phyloP scores from a whole-genome alignment of 208 protist genomes.

The Novymonas esmeraldas region DNA sequence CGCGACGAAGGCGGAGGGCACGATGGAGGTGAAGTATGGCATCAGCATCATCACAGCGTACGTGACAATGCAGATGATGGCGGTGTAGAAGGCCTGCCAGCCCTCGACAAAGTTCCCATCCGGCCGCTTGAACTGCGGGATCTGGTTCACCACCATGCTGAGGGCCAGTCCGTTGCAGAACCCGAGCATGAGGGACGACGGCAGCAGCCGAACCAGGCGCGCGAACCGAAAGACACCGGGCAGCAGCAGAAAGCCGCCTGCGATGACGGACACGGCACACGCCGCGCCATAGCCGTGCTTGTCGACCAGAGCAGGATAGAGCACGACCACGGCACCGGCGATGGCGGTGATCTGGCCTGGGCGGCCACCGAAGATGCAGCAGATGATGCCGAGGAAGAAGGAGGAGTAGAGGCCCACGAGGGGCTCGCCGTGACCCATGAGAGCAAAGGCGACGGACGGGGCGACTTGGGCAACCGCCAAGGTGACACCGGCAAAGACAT shows the following conservation, averaged over 20 bases:
- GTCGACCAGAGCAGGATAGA: slow-evolving; percentile 49
- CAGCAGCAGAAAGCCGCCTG: slow-evolving; percentile 45
- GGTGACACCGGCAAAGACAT: slow-evolving; percentile 56
- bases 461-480: slow-evolving; percentile 55
- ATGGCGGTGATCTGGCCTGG: slow-evolving; percentile 60
- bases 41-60: slow-evolving; percentile 64
- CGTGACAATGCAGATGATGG: slow-evolving; percentile 54
- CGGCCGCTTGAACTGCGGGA: slow-evolving; percentile 47
- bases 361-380: slow-evolving; percentile 49
- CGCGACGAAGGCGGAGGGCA: slow-evolving; percentile 51
- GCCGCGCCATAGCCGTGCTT: slow-evolving; percentile 53
- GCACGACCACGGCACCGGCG: slow-evolving; percentile 58
- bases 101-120: slow-evolving; percentile 45
- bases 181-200: slow-evolving; percentile 55
- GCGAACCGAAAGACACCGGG: slow-evolving; percentile 52
- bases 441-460: slow-evolving; percentile 51
- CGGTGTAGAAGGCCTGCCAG: slow-evolving; percentile 41
- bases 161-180: slow-evolving; percentile 61
- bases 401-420: slow-evolving; percentile 59
- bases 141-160: slow-evolving; percentile 51
- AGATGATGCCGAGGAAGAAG: slow-evolving; percentile 57
- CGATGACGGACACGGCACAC: slow-evolving; percentile 47
- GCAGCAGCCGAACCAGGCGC: slow-evolving; percentile 48
- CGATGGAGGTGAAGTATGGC: slow-evolving; percentile 53
- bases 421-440: slow-evolving; percentile 50